Evolutionary conservation across 2,329 filamentous ascomycete genomes (phyloP).

Genomic region (Aspergillus spinulosporus): DNA sequence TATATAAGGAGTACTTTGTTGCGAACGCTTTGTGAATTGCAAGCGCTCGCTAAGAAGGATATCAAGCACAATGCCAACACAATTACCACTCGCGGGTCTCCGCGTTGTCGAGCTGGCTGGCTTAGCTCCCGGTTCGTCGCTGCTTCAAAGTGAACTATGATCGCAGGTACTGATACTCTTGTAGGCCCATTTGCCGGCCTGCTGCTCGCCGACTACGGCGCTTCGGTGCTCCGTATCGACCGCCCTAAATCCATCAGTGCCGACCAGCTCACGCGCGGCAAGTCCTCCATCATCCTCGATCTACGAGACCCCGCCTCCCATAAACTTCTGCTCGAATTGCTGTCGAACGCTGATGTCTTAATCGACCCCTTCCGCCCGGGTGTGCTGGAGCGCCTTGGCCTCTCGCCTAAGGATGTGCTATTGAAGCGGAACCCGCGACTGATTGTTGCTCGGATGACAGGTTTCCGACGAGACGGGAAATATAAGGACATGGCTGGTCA

Average conservation of each 20-base stretch:
- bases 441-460: slow-evolving; percentile 82
- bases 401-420: slow-evolving; percentile 68
- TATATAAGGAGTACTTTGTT: neutral
- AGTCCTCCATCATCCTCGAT: slow-evolving; percentile 76
- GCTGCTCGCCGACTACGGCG: slow-evolving; percentile 85
- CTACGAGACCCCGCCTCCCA: slow-evolving; percentile 68
- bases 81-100: slow-evolving; percentile 57
- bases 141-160: neutral
- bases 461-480: slow-evolving; percentile 81
- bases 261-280: slow-evolving; percentile 78
- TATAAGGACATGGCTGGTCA: slow-evolving; percentile 89
- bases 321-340: slow-evolving; percentile 65
- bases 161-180: neutral
- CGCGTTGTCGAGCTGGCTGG: slow-evolving; percentile 68
- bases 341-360: slow-evolving; percentile 68
- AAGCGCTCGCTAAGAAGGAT: neutral
- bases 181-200: slow-evolving; percentile 84
- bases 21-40: neutral
- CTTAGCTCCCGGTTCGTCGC: slow-evolving; percentile 59
- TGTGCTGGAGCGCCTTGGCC: slow-evolving; percentile 79
- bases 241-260: slow-evolving; percentile 55
- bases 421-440: slow-evolving; percentile 69
- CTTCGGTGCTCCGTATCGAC: slow-evolving; percentile 84
- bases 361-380: slow-evolving; percentile 94
- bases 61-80: slow-evolving; percentile 37